Evolutionary conservation across 352 stramenopile species (phyloP).

Genomic region (Globisporangium perplexum): DNA sequence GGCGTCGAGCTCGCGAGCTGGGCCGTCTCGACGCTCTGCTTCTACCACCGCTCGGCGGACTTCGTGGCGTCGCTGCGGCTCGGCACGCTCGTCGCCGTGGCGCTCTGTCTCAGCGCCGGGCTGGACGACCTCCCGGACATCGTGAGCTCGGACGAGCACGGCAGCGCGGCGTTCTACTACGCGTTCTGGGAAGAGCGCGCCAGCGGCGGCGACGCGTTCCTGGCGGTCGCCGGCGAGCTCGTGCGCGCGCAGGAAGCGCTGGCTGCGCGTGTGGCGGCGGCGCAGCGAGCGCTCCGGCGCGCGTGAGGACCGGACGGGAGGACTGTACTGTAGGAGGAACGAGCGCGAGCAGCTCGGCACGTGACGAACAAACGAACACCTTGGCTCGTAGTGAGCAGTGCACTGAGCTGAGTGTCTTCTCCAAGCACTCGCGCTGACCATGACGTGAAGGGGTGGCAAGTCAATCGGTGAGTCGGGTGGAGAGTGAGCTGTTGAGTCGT

Average conservation of each 20-base stretch:
- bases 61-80: slow-evolving; percentile 45
- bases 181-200: slow-evolving; percentile 54
- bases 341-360: no score
- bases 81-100: slow-evolving; percentile 50
- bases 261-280: background rate
- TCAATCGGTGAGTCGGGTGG: no score
- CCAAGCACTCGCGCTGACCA: no score
- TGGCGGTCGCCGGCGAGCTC: slow-evolving; percentile 30
- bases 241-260: slow-evolving; percentile 38
- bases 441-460: no score
- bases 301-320: no score
- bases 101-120: slow-evolving; percentile 39
- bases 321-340: no score
- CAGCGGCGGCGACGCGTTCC: slow-evolving; percentile 31
- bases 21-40: slow-evolving; percentile 41
- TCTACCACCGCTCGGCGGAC: slow-evolving; percentile 53
- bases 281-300: slow-evolving; percentile 9
- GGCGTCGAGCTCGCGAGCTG: slow-evolving; percentile 61
- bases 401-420: no score
- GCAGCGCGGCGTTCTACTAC: slow-evolving; percentile 26
- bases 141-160: slow-evolving; percentile 29
- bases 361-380: no score
- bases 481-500: no score
- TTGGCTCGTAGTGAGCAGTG: no score
- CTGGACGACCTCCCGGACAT: slow-evolving; percentile 56